Evolutionary conservation across 2,329 filamentous ascomycete genomes (phyloP), one percentile per base, ranked within the genome.

Genomic region (Nannizzia gypsea): DNA sequence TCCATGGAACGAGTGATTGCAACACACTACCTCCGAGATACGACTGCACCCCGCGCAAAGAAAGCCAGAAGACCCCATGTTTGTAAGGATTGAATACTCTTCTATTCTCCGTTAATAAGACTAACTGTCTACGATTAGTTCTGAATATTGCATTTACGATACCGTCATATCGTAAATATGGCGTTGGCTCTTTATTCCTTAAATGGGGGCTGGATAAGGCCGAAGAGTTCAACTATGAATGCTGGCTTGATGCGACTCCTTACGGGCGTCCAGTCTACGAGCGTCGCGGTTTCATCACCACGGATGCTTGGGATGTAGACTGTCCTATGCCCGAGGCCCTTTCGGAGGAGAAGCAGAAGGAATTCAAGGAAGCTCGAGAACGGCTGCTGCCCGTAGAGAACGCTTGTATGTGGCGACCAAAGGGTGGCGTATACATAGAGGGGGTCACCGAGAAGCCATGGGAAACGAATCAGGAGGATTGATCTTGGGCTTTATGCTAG

Each of bases 131-230:
- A 11, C 15, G 28, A 31, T 57, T 58, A 65, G 63, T 67, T 54
- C 57, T 71, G 13, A 64, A 67, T 38, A 61, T 67, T 13, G 65
- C 64, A 15, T 68, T 67, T 55, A 66, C 64, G 24, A 60, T 67
- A 54, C 70, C 68, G 1, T 61, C 62, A 28, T 66, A 68, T 59
- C 68, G 69, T 20, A 59, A 66, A 3, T 61, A 58, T 9, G 70
- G 70, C 2, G 66, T 65, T 0, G 65, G 64, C 11, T 61, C 60
- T 13, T 52, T 66, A 48, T 61, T 71, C 20, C 58, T 70, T 2
- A 15, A 62, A 42, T 71, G 68, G 67, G 70, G 70, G 6, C 61
- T 62, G 1, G 57, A 60, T 3, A 66, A 64, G 52, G 69, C 67
- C 6, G 68, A 71, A 60, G 61, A 61, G 8, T 24, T 67, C 31